A percentile compares a stretch with the other conserved stretches of the same genome.
phyloP scores from a whole-genome alignment of 2,329 filamentous ascomycete species.

The Penicillium sp. region DNA sequence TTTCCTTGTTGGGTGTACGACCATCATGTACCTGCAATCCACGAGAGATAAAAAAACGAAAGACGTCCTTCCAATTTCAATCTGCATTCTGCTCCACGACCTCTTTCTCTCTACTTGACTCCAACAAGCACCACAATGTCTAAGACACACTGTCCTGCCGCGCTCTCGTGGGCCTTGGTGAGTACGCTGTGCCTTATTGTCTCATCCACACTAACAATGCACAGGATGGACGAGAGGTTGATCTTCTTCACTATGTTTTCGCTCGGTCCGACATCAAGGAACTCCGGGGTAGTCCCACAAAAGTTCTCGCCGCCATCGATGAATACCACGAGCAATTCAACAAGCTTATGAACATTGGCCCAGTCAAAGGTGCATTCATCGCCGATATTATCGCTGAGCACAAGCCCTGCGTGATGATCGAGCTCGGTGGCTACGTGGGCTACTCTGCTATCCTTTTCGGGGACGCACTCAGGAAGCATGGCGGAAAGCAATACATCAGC shows the following conservation, averaged over 20 bases:
- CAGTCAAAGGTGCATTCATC: conserved; percentile 70
- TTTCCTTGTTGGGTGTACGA: too few relatives aligned
- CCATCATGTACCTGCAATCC: too few relatives aligned
- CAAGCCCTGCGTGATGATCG: conserved; percentile 68
- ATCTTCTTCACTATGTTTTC: conserved; percentile 69
- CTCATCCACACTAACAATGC: neutral
- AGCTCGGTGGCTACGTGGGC: conserved; percentile 77
- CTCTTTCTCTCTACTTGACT: too few relatives aligned
- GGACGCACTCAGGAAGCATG: conserved; percentile 59
- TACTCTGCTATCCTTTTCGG: conserved; percentile 77
- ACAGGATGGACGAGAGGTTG: conserved; percentile 69
- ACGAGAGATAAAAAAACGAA: too few relatives aligned
- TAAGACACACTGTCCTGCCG: neutral
- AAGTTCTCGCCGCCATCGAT: conserved; percentile 68
- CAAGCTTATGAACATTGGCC: conserved; percentile 77
- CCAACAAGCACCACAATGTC: neutral
- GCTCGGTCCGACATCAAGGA: conserved; percentile 59
- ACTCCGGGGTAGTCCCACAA: conserved; percentile 62
- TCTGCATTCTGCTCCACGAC: too few relatives aligned
- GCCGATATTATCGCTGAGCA: conserved; percentile 63
- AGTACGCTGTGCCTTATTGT: neutral
- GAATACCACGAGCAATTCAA: conserved; percentile 64
- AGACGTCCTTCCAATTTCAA: too few relatives aligned
- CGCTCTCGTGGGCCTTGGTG: neutral
- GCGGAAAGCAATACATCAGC: conserved; percentile 65